Base-by-base conservation (phyloP, 1,139 yeast genomes). In the Diutina ranongensis region DNA sequence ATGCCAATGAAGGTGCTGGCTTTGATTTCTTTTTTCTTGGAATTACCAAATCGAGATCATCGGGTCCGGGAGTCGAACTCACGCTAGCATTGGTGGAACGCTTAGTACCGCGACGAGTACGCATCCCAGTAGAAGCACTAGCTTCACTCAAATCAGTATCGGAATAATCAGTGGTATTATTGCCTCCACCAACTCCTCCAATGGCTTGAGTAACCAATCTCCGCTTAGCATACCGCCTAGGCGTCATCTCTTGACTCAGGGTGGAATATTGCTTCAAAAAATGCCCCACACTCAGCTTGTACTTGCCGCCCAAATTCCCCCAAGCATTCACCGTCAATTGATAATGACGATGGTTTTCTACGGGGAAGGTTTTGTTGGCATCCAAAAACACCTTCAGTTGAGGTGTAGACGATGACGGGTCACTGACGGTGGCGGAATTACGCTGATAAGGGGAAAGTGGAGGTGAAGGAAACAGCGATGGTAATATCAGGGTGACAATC, bases 61-160 rank as follows among this genome's bases (percentile, higher is more conserved):
- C 52, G 48, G 56, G 13, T 46, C 47, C 35, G 45, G 54, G 36
- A 62, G 52, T 52, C 44, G 51, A 38, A 50, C 46, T 46, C 50
- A 51, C 46, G 34, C 34, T 31, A 46, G 46, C 8, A 57, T 52
- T 27, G 45, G 57, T 18, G 65, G 57, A 21, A 57, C 54, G 50
- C 54, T 67, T 69, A 9, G 65, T 72, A 25, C 69, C 61, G 54
- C 82, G 68, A 63, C 85, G 72, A 1, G 85, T 79, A 62, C 84
- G 72, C 35, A 78, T 72, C 54, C 76, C 69, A 25, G 9, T 10
- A 25, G 10, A 10, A 2, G 21, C 18, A 46, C 74, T 80, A 20
- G 31, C 16, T 16, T 42, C 45, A 35, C 55, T 52, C 3, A 63
- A 52, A 27, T 66, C 68, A 8, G 62, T 60, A 49, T 71, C 74